Base-by-base conservation (phyloP, 1,284 basidiomycete species). In the Cryptococcus sp. region DNA sequence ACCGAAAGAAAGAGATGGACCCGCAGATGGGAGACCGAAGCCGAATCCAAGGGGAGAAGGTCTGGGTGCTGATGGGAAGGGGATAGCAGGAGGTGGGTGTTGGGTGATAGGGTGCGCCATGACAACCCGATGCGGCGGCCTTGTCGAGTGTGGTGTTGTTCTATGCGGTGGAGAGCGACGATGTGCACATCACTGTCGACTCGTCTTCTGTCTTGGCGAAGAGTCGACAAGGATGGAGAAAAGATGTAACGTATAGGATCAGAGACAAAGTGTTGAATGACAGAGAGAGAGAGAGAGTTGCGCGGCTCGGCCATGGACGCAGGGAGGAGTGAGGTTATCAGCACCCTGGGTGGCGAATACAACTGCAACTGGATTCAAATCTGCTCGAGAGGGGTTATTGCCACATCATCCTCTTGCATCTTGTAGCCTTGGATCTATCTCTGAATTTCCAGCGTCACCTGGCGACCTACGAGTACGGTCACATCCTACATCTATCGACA, bases 51-150 rank as follows among this genome's bases (percentile, higher is more conserved):
- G 57, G 14, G 66, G 62, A 11, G 65, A 66, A 23, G 64, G 61
- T 3, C 62, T 58, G 10, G 65, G 57, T 25, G 66, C 66, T 21
- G 64, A 64, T 31, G 60, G 51, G 43, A 71, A 71, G 16, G 59
- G 52, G 24, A 69, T 54, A 34, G 67, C 57, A 43, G 64, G 64
- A 28, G 65, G 59, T 1, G 69, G 67, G 39, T 68, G 66, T 54
- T 69, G 67, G 25, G 67, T 66, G 48, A 69, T 58, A 11, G 69
- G 67, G 45, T 68, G 65, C 21, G 69, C 67, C 69, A 71, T 71
- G 38, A 22, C 9, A 38, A 7, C 12, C 32, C 25, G n/a, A 33
- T 7, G 22, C 34, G 25, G 6, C 18, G 28, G 43, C n/a, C 22
- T 28, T 33, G 5, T 24, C 19, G 45, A 25, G 19, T 43, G 41